Conservation (phyloP, 2,329 filamentous ascomycete genomes). For the Pochonia chlamydosporia region DNA sequence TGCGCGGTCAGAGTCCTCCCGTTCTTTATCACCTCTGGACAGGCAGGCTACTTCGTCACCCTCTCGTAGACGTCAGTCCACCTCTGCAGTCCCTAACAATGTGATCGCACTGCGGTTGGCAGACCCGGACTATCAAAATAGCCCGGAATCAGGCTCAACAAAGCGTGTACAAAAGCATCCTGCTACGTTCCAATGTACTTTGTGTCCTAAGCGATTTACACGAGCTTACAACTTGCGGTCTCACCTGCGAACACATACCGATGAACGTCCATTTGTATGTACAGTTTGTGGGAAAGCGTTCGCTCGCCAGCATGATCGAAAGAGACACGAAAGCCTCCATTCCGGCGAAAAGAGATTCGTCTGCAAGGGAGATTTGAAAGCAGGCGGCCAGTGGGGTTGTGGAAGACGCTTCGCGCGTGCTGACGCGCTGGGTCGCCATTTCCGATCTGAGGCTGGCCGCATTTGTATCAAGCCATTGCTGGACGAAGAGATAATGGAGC, state of each 20-base stretch:
- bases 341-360: constrained; percentile 99
- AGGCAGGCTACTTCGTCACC: constrained; percentile 36
- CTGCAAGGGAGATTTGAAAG: constrained; percentile 85
- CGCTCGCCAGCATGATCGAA: constrained; percentile 93
- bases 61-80: constrained; percentile 50
- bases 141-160: constrained; percentile 52
- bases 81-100: constrained; percentile 56
- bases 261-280: constrained; percentile 95
- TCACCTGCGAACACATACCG: constrained; percentile 91
- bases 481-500: constrained; percentile 84
- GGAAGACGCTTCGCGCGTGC: constrained; percentile 89
- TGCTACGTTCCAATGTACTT: constrained; percentile 88
- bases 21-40: constrained; percentile 55
- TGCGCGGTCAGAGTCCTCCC: constrained; percentile 40
- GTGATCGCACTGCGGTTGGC: constrained; percentile 82
- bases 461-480: constrained; percentile 97
- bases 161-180: constrained; percentile 97
- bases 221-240: constrained; percentile 94
- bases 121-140: constrained; percentile 75
- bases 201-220: constrained; percentile 95
- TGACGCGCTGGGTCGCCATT: constrained; percentile 89
- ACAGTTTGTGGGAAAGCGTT: constrained; percentile 97
- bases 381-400: constrained; percentile 83
- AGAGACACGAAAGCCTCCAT: constrained; percentile 92
- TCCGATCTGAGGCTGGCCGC: constrained; percentile 88